Evolutionary conservation across 2,329 filamentous ascomycete genomes (phyloP), one percentile per base, ranked within the genome.

Genomic region (Knoxdaviesia proteae): DNA sequence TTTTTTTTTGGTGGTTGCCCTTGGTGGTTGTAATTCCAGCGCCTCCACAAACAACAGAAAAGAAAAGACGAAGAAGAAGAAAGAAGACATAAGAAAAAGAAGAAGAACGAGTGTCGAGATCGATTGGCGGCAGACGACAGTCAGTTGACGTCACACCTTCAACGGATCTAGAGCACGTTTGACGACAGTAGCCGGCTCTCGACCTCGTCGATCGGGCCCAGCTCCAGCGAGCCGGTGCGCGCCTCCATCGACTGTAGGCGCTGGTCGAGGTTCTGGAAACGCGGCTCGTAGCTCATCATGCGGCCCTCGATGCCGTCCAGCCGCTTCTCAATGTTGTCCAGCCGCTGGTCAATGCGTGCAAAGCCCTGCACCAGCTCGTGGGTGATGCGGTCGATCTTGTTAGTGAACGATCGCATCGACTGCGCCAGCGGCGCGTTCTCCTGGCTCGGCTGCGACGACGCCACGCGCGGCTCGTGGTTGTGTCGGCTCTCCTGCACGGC

Each of bases 401-500:
- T 71, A 6, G 63, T 69, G 39, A 75, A 61, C 39, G 65, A 71
- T 40, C 71, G 64, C 34, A 76, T 64, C 41, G 64, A 71, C 50
- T 73, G 71, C 2, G 68, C 67, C 45, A 74, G 59, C 1, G 71
- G 69, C 5, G 69, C 67, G 51, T 68, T 71, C 52, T 74, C 71
- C 46, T 71, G 67, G 31, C 69, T 69, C 1, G 69, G 64, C 1
- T 64, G 62, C 34, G 65, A 67, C 11, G 68, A 64, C 6, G 68
- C 62, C 41, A 71, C 58, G 46, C 71, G 68, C 33, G 71, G 67
- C 49, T 75, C 71, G 52, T 76, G 71, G 54, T 76, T 76, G 52
- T 76, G 71, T 9, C 69, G 62, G n/a, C 63, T 55, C 44, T 74
- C 69, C 46, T 75, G 71, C 7, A 76, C 65, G 6, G 67, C 68